These are phyloP conservation scores for Scedosporium boydii DNA, from an alignment of 2,329 filamentous ascomycete species.

Conservation along the genomic window DNA sequence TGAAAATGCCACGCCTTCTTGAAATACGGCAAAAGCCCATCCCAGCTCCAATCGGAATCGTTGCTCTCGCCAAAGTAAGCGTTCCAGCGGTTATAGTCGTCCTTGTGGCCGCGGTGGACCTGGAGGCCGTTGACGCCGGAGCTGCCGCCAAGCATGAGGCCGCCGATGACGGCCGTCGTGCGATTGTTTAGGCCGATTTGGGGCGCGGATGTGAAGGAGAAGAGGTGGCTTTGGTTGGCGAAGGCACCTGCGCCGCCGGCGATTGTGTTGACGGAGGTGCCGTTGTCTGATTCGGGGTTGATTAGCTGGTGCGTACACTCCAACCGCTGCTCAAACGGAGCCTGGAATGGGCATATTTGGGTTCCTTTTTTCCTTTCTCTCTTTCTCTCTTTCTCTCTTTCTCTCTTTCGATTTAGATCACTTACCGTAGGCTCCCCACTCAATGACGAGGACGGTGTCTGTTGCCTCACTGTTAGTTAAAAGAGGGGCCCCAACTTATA, in stretches of 20 bases:
- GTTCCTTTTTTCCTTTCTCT: background rate
- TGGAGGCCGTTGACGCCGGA: conserved; percentile 27
- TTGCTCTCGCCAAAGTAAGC: conserved; percentile 16
- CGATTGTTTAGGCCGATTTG: conserved; percentile 10
- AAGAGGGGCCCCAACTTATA: background rate
- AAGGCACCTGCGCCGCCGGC: conserved; percentile 2
- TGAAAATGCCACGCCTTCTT: conserved; percentile 10
- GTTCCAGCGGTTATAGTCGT: conserved; percentile 19
- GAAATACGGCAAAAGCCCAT: conserved; percentile 17
- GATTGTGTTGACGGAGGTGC: conserved; percentile 1
- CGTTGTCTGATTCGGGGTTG: background rate
- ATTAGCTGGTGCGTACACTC: background rate
- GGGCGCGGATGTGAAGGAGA: conserved; percentile 12
- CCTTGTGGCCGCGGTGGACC: conserved; percentile 20
- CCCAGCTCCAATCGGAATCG: conserved; percentile 11
- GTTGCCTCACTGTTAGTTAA: conserved; percentile 1
- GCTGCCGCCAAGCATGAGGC: conserved; percentile 22
- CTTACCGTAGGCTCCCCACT: conserved; percentile 13
- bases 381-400: background rate
- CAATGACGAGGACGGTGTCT: conserved; percentile 12
- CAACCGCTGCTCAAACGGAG: conserved; percentile 9
- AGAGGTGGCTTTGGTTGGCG: conserved; percentile 8
- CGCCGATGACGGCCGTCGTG: conserved; percentile 5
- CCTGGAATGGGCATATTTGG: background rate
- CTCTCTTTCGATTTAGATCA: conserved; percentile 13